Percentiles rank a stretch among this genome's conserved stretches.
Conservation (phyloP, 805 yeast species). For the Saccharomycopsis fermentans region DNA sequence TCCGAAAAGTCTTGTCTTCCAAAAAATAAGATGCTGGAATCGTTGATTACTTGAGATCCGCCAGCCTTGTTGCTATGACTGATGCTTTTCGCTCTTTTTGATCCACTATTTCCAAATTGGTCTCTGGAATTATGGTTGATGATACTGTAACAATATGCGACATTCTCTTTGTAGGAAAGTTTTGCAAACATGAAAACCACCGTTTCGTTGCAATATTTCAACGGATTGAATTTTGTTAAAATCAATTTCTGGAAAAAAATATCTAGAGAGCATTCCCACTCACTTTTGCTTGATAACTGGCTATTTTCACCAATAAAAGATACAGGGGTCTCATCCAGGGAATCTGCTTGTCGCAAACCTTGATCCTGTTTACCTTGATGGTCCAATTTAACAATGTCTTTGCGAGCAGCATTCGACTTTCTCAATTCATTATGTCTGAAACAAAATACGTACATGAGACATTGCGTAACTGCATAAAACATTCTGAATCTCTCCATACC, state of each 20-base stretch:
- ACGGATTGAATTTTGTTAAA: slow-evolving; percentile 83
- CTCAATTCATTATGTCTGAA: slow-evolving; percentile 61
- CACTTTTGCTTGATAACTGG: slow-evolving; percentile 22
- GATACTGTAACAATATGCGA: slow-evolving; percentile 87
- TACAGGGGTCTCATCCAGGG: slow-evolving; percentile 14
- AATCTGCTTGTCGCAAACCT: slow-evolving; percentile 22
- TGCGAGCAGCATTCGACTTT: slow-evolving; percentile 7
- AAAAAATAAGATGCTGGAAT: slow-evolving; percentile 25
- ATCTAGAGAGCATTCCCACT: slow-evolving; percentile 76
- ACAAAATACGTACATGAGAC: slow-evolving; percentile 83
- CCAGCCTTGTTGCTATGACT: slow-evolving; percentile 1
- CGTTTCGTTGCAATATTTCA: slow-evolving; percentile 86
- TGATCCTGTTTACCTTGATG: slow-evolving; percentile 25
- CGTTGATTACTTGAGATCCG: slow-evolving; percentile 3
- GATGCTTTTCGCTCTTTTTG: neutral
- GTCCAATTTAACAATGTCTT: slow-evolving; percentile 22
- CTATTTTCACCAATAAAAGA: neutral
- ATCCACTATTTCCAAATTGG: slow-evolving; percentile 35
- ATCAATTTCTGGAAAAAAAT: slow-evolving; percentile 80
- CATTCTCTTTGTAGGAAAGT: slow-evolving; percentile 79
- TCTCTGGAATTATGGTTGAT: slow-evolving; percentile 83
- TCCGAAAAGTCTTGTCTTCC: slow-evolving; percentile 78
- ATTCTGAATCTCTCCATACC: slow-evolving; percentile 90
- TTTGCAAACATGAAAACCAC: slow-evolving; percentile 91
- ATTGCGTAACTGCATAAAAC: slow-evolving; percentile 86